These are phyloP conservation scores for Gossypium gossypioides DNA, from an alignment of 441 rosid species.

Conservation along the genomic window DNA sequence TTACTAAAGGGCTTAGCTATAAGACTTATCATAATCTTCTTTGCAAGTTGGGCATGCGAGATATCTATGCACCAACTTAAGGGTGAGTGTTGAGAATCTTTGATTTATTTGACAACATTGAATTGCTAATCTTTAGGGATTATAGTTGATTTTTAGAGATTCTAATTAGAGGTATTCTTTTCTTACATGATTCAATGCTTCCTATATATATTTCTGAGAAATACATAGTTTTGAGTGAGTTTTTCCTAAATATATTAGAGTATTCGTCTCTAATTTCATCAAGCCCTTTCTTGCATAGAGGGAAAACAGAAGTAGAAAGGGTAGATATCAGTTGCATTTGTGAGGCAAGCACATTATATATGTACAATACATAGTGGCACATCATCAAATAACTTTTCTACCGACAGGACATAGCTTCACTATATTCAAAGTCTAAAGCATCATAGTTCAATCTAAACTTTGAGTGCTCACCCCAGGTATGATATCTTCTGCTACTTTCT, in stretches of 20 bases:
- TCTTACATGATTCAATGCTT: background rate
- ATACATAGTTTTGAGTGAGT: background rate
- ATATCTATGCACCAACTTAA: too few relatives aligned
- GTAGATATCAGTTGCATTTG: background rate
- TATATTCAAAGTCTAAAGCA: background rate
- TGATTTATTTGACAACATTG: background rate
- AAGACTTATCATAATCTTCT: too few relatives aligned
- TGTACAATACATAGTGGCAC: background rate
- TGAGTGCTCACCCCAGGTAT: conserved; percentile 61
- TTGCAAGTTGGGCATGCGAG: too few relatives aligned
- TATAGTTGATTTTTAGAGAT: background rate
- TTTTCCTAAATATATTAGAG: background rate
- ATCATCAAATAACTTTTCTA: background rate
- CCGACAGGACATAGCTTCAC: background rate
- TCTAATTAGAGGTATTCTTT: background rate
- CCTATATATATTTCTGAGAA: background rate
- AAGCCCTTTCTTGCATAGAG: background rate
- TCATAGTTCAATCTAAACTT: conserved; percentile 12
- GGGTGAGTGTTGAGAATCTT: background rate
- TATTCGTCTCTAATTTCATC: background rate
- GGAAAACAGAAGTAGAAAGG: background rate
- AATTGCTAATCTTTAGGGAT: background rate
- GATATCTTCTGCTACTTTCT: conserved; percentile 59
- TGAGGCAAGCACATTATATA: background rate
- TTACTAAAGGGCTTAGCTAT: too few relatives aligned